Base-by-base conservation (phyloP, 805 yeast genomes). In the Yarrowia sp. region DNA sequence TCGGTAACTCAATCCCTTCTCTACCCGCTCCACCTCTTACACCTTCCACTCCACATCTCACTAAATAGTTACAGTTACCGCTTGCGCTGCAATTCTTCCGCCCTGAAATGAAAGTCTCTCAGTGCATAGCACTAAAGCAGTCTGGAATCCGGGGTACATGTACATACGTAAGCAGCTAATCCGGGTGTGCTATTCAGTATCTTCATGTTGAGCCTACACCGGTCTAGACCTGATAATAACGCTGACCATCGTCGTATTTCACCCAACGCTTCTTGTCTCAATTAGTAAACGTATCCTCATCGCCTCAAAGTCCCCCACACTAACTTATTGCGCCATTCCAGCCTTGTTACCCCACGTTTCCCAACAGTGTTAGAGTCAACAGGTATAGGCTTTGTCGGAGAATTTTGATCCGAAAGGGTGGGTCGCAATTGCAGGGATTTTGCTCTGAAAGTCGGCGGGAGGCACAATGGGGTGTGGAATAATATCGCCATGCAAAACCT, bases 91-190 rank as follows among this genome's bases (percentile, higher is more conserved):
- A 36, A 8, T 36, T 36, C 38, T 36, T 9, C 40, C 40, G 10
- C 32, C 32, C 32, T 11, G 40, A 38, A 38, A 38, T 38, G 40
- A 38, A 38, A 38, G 11, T 38, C 12, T 3, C 32, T 26, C 32
- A 8, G 22, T 43, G 46, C 46, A 43, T 43, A 10, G 9, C 49
- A 45, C 49, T 45, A 45, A 10, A n/a, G 36, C 16, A 48, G 52
- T 48, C 19, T 26, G 15, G 53, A 49, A 49, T 49, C 53, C n/a
- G 53, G 53, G 53, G 40, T 49, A 49, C 53, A 32, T 49, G 36
- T 22, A 12, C 16, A 43, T 42, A 19, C 10, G 48, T 43, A 26
- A 5, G 32, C 32, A 26, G 32, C 32, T 26, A 26, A 26, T 26
- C 32, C 32, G 32, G 32, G 7, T 26, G 32, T 1, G 4, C 32